A percentile compares a stretch with the other conserved stretches of the same genome.
These are phyloP conservation scores for Dictyostelium purpureum DNA, from an alignment of 78 protist species.

Conservation along the genomic window DNA sequence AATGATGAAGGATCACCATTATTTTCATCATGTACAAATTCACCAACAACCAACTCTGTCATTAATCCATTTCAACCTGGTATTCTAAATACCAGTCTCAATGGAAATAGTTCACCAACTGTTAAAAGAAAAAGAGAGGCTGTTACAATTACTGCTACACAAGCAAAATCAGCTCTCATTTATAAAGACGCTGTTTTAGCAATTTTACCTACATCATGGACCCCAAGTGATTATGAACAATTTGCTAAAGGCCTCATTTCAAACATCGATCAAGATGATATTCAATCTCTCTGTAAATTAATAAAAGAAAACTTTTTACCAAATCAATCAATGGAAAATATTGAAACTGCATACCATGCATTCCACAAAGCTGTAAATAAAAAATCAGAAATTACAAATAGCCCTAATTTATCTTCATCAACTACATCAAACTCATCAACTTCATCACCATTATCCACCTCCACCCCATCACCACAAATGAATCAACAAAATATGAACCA, in stretches of 20 bases:
- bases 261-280: conserved; percentile 65
- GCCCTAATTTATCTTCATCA: conserved; percentile 2
- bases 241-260: conserved; percentile 58
- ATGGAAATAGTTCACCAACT: background rate
- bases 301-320: conserved; percentile 51
- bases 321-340: conserved; percentile 40
- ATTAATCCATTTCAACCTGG: conserved; percentile 7
- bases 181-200: conserved; percentile 39
- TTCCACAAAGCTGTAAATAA: conserved; percentile 52
- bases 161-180: conserved; percentile 39
- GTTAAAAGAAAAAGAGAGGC: conserved; percentile 6
- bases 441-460: background rate
- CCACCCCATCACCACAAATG: background rate
- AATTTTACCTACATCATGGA: conserved; percentile 38
- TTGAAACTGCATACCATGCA: conserved; percentile 57
- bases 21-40: background rate
- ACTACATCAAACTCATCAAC: background rate
- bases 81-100: background rate
- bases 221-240: conserved; percentile 47
- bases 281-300: conserved; percentile 53
- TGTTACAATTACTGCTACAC: conserved; percentile 38
- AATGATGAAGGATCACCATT: conserved; percentile 11
- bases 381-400: background rate
- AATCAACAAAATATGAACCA: background rate
- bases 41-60: background rate